Conservation (phyloP, 108 stramenopile species). For the Skeletonema costatum region DNA sequence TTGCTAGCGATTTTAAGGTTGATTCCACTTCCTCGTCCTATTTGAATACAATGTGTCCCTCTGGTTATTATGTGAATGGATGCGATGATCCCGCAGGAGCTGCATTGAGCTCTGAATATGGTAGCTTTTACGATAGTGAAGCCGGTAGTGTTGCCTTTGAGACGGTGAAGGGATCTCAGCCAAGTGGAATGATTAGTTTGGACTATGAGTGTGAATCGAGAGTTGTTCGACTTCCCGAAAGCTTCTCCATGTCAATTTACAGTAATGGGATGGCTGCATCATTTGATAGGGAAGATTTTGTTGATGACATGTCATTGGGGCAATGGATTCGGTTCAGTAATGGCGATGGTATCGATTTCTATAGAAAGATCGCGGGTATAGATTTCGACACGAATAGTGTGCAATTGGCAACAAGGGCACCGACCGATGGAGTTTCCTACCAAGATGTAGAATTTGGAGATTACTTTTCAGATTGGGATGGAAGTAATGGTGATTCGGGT, state of each 20-base stretch:
- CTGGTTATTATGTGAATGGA: conserved; percentile 22
- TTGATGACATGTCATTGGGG: conserved; percentile 10
- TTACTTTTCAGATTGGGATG: conserved; percentile 73
- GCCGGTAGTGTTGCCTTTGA: conserved; percentile 37
- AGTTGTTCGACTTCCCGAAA: conserved; percentile 11
- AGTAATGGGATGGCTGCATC: conserved; percentile 42
- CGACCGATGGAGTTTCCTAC: conserved; percentile 30
- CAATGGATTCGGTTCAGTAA: conserved; percentile 51
- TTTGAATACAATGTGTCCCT: conserved; percentile 30
- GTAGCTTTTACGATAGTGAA: conserved; percentile 43
- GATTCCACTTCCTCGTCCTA: conserved; percentile 36
- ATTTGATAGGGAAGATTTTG: conserved; percentile 32
- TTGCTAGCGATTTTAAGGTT: conserved; percentile 33
- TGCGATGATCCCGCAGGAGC: conserved; percentile 41
- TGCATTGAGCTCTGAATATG: conserved; percentile 41
- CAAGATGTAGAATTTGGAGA: conserved; percentile 71
- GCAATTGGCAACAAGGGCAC: conserved; percentile 27
- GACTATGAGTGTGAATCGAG: conserved; percentile 74
- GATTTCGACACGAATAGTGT: conserved; percentile 21
- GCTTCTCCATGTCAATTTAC: conserved; percentile 36
- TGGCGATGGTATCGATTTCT: conserved; percentile 48
- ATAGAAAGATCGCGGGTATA: conserved; percentile 38
- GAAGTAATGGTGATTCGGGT: conserved; percentile 50
- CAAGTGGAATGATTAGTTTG: conserved; percentile 64
- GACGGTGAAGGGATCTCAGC: conserved; percentile 65